Evolutionary conservation across 129 eudicot genomes (phyloP).

Genomic region (Pittosporum tobira): DNA sequence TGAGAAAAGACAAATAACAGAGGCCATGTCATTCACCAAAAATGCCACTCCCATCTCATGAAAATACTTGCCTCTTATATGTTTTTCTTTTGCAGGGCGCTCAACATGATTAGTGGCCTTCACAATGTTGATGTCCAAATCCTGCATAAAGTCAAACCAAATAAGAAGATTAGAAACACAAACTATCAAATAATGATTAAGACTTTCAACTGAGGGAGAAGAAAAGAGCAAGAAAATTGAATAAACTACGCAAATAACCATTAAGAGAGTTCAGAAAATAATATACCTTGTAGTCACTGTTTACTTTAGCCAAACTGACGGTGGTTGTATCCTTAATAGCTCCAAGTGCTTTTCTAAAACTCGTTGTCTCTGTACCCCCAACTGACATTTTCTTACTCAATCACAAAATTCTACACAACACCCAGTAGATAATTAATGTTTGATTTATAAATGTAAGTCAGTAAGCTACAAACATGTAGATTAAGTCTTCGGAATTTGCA

Average conservation of each 20-base stretch:
- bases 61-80: slow-evolving; percentile 63
- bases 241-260: not conserved
- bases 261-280: not conserved
- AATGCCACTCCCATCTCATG: not conserved
- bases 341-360: slow-evolving; percentile 89
- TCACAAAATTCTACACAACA: slow-evolving; percentile 12
- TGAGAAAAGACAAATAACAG: not conserved
- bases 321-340: slow-evolving; percentile 95
- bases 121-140: slow-evolving; percentile 84
- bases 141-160: slow-evolving; percentile 32
- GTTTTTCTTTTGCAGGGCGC: slow-evolving; percentile 89
- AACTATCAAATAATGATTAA: too few species aligned
- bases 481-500: not conserved
- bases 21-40: not conserved
- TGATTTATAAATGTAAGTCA: not conserved
- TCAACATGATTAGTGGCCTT: slow-evolving; percentile 97
- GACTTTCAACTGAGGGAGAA: too few species aligned
- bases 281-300: slow-evolving; percentile 95
- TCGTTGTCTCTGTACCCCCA: slow-evolving; percentile 64
- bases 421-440: not conserved
- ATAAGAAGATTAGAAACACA: slow-evolving; percentile 4
- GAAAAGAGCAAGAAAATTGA: too few species aligned
- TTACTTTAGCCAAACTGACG: slow-evolving; percentile 91
- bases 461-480: not conserved
- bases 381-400: slow-evolving; percentile 54